Conservation (phyloP, 1,139 yeast genomes). For the Saccharomycopsis hybrid region DNA sequence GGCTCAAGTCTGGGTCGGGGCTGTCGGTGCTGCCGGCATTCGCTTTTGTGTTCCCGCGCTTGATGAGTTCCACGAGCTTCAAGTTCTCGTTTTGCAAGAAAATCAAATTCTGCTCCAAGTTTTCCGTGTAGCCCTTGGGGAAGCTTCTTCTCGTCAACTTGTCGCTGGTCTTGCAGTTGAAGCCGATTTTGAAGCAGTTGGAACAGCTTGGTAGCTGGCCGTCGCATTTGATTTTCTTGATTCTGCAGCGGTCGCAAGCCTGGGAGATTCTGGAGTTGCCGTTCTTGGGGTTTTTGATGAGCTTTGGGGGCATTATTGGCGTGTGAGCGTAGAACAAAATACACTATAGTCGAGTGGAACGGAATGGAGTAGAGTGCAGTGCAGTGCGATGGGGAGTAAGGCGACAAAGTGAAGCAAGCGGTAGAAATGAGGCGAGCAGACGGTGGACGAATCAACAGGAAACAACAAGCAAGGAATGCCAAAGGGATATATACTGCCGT, state of each 20-base stretch:
- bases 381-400: no score
- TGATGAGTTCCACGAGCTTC: slow-evolving; percentile 27
- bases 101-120: slow-evolving; percentile 55
- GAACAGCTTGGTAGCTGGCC: slow-evolving; percentile 62
- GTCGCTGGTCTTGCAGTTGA: slow-evolving; percentile 66
- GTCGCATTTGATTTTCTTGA: slow-evolving; percentile 71
- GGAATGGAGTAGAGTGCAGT: no score
- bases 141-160: slow-evolving; percentile 66
- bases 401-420: no score
- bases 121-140: slow-evolving; percentile 73
- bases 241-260: slow-evolving; percentile 75
- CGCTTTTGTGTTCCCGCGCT: neutral
- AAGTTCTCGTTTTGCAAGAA: slow-evolving; percentile 52
- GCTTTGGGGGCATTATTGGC: slow-evolving; percentile 12
- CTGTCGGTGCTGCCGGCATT: neutral
- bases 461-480: no score
- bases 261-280: slow-evolving; percentile 47
- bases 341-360: no score
- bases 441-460: no score
- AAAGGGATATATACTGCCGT: no score
- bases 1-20: no score
- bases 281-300: slow-evolving; percentile 18
- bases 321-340: no score
- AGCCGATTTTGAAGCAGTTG: slow-evolving; percentile 57
- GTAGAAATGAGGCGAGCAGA: no score